Base-by-base conservation (phyloP, 352 stramenopile genomes). In the Globisporangium sylvaticum region DNA sequence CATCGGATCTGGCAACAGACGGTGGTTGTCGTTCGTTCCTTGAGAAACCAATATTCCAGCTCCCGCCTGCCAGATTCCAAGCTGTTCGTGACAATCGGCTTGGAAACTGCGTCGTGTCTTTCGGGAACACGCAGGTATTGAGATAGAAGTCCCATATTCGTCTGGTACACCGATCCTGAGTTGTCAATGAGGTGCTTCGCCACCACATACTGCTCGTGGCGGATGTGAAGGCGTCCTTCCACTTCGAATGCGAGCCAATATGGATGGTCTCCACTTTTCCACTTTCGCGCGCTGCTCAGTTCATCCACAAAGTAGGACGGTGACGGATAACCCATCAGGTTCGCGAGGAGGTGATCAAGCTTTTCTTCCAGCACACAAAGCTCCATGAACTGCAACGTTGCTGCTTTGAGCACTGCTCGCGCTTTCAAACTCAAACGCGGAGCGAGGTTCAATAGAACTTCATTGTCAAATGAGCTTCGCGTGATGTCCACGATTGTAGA, bases 141-240 rank as follows among this genome's bases (percentile, higher is more conserved):
- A 97, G 54, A 69, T 81, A 97, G 62, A 97, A 97, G 39, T 97
- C 88, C 90, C 88, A 96, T 96, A 61, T 96, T 96, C 6, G 96
- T 73, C 61, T 97, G 87, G 8, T 84, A 90, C 8, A 96, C 81
- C 4, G 80, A 76, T 24, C 84, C 79, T n/a, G 80, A 76, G 6
- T 84, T 69, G 8, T 90, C 50, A 50, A 96, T 84, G 18, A 97
- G 67, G 55, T 96, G 83, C 18, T 78, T 57, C 8, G 87, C 84
- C 42, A 96, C 77, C 3, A 89, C 74, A 58, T 79, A 93, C 63
- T 96, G 90, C 46, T 93, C 86, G 24, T 80, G 84, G 0, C 87
- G 79, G 31, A 97, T 97, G 65, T 92, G 84, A 14, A 97, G 64
- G 12, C 71, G 39, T 3, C 82, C 81, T 76, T 97, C 90, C 1